Base-by-base conservation (phyloP, 768 basidiomycete species). In the Kockovaella imperatae region DNA sequence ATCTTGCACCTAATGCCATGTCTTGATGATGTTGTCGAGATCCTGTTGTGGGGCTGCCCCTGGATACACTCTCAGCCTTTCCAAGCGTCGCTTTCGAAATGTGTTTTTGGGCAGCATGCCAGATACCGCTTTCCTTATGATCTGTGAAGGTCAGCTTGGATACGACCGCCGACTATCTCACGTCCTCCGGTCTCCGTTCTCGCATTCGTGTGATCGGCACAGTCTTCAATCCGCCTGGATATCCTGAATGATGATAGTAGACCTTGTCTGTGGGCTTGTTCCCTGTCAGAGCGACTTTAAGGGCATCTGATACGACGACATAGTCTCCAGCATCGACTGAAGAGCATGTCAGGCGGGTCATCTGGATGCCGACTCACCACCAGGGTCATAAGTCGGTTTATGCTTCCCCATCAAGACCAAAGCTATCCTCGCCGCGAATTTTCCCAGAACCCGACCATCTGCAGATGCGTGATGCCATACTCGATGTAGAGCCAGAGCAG, bases 71-170 rank as follows among this genome's bases (percentile, higher is more conserved):
- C 86, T 83, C 41, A 99, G 76, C 47, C 95, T 76, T 50, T 86
- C 87, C 41, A 99, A 72, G 29, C 95, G 79, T 38, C 86, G 78
- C 39, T 93, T 86, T 21, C 95, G 81, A 52, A 95, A 80, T 55
- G 85, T 91, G 76, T 99, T 99, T 74, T 97, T 99, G 28, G 93
- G 95, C 46, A 99, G 77, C 95, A 99, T 99, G 60, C 93, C 88
- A 10, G 93, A 86, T 3, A 99, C 95, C 3, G 95, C 95, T 56
- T 87, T 81, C 11, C 88, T 82, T 49, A 99, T 88, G 59, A 97
- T 87, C 95, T 99, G 67, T 18, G 14, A n/a, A 38, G 17, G 29
- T 31, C 35, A 34, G 41, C 18, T 34, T 47, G 5, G 20, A 38
- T n/a, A 15, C 4, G 8, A 29, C 36, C 4, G 24, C 21, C 38